A percentile compares a stretch with the other conserved stretches of the same genome.
phyloP scores from a whole-genome alignment of 148 eudicot species.

The Rhododendron vialii region DNA sequence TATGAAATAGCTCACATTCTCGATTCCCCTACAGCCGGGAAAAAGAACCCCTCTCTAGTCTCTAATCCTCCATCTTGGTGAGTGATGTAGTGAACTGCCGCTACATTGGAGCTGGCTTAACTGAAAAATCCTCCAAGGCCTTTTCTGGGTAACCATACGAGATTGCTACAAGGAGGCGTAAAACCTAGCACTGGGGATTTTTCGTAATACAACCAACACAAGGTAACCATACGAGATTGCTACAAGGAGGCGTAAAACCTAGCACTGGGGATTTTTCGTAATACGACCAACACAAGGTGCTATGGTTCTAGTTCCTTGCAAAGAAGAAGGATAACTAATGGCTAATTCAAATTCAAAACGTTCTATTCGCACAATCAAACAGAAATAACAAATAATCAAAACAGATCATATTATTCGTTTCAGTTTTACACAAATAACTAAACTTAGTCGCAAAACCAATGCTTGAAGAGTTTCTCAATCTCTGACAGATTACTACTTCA shows the following conservation, averaged over 20 bases:
- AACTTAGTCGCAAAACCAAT: neutral
- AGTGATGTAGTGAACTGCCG: neutral
- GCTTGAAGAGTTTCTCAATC: neutral
- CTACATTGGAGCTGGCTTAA: neutral
- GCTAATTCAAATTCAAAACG: neutral
- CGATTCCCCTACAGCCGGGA: neutral
- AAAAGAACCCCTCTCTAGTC: neutral
- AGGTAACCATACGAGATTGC: neutral
- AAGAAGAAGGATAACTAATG: neutral
- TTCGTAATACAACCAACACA: neutral
- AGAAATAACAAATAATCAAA: neutral
- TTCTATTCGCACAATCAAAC: neutral
- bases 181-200: neutral
- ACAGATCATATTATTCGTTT: neutral
- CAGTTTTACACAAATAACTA: neutral
- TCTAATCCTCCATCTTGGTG: neutral
- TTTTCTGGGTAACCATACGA: neutral
- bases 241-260: neutral
- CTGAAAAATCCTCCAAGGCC: neutral
- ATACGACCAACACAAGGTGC: neutral
- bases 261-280: neutral
- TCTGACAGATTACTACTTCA: neutral
- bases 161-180: neutral
- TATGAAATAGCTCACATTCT: neutral
- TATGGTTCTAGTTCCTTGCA: neutral